These are phyloP conservation scores for Trichomonascus vanleenenianus DNA, from an alignment of 805 yeast genomes.

Conservation along the genomic window DNA sequence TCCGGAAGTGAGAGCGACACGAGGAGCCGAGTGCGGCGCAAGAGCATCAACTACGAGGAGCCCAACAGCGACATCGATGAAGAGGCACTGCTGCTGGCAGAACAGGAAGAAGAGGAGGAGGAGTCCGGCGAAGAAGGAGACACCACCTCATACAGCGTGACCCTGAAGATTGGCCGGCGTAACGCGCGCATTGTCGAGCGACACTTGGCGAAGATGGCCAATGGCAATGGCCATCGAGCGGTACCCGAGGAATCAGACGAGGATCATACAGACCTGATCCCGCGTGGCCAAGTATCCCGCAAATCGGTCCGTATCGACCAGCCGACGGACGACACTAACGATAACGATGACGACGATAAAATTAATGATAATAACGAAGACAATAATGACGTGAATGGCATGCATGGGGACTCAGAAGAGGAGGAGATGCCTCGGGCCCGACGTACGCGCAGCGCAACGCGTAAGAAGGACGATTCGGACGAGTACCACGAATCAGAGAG, in stretches of 20 bases:
- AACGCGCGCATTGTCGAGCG: slow-evolving; percentile 9
- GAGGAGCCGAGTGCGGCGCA: slow-evolving; percentile 1
- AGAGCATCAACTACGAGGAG: slow-evolving; percentile 10
- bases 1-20: background rate
- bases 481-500: slow-evolving; percentile 1
- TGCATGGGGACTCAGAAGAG: slow-evolving; percentile 4
- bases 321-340: too few species aligned
- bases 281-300: too few species aligned
- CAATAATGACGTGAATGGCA: slow-evolving; percentile 9
- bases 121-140: slow-evolving; percentile 1
- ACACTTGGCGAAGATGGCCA: slow-evolving; percentile 1
- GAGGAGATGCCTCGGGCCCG: slow-evolving; percentile 7
- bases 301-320: too few species aligned
- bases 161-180: slow-evolving; percentile 13
- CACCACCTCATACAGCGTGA: slow-evolving; percentile 5
- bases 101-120: background rate
- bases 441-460: background rate
- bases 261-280: too few species aligned
- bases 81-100: background rate
- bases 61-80: slow-evolving; percentile 1
- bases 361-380: slow-evolving; percentile 4
- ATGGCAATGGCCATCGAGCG: slow-evolving; percentile 2
- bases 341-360: background rate
- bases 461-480: background rate
- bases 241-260: background rate